Percentiles rank a stretch among this genome's conserved stretches.
Evolutionary conservation across 2,329 filamentous ascomycete species (phyloP).

Genomic region (Cytospora chrysosperma): DNA sequence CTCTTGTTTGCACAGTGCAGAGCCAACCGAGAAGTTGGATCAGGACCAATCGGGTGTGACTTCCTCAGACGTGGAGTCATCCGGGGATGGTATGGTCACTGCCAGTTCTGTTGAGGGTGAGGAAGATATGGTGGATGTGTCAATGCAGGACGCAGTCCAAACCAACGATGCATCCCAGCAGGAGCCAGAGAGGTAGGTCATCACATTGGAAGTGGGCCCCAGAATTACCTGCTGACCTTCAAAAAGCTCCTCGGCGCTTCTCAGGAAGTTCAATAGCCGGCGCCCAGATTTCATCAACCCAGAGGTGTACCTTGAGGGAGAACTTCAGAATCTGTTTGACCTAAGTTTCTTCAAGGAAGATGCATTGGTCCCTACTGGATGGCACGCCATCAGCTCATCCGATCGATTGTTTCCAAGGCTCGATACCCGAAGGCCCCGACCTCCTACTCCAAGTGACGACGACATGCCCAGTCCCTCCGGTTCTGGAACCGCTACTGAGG

Average conservation of each 20-base stretch:
- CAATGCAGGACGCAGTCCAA: slow-evolving; percentile 66
- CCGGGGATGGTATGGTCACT: slow-evolving; percentile 63
- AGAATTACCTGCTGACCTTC: slow-evolving; percentile 4
- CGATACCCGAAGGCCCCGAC: slow-evolving; percentile 45
- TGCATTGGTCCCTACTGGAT: slow-evolving; percentile 68
- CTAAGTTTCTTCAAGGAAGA: slow-evolving; percentile 64
- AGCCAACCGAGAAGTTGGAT: slow-evolving; percentile 60
- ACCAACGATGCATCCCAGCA: slow-evolving; percentile 21
- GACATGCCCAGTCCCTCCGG: slow-evolving; percentile 49
- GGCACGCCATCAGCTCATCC: slow-evolving; percentile 53
- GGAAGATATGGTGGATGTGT: slow-evolving; percentile 87
- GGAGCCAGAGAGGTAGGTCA: slow-evolving; percentile 32
- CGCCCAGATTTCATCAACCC: slow-evolving; percentile 55
- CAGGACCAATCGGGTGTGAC: slow-evolving; percentile 69
- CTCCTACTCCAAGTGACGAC: slow-evolving; percentile 44
- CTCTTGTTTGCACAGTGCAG: slow-evolving; percentile 27
- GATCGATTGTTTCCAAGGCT: slow-evolving; percentile 57
- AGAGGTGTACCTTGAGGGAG: slow-evolving; percentile 57
- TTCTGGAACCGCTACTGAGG: slow-evolving; percentile 48
- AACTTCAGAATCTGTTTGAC: slow-evolving; percentile 72
- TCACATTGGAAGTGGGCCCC: background rate
- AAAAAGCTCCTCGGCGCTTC: slow-evolving; percentile 31
- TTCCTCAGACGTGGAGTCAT: slow-evolving; percentile 63
- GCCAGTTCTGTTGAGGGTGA: slow-evolving; percentile 82
- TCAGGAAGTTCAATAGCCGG: slow-evolving; percentile 49